Conservation (phyloP, 2,329 filamentous ascomycete genomes). For the Hypoxylon rubiginosum region DNA sequence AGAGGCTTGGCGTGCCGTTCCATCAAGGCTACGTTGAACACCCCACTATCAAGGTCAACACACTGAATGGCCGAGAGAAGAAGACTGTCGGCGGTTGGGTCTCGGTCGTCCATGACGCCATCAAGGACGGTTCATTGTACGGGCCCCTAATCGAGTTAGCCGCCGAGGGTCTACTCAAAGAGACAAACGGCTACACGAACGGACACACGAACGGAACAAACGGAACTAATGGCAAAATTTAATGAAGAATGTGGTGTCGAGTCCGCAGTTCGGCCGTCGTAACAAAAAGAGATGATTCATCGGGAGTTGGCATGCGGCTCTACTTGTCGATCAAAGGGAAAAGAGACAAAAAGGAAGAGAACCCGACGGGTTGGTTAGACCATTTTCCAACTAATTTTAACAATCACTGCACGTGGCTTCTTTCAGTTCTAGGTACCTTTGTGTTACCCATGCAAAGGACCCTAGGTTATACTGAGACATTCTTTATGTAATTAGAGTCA, state of each 20-base stretch:
- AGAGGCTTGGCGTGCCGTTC: slow-evolving; percentile 43
- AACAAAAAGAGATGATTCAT: neutral
- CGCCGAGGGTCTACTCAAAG: slow-evolving; percentile 26
- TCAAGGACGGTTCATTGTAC: slow-evolving; percentile 36
- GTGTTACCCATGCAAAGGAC: neutral
- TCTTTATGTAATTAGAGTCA: slow-evolving; percentile 6
- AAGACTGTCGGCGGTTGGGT: slow-evolving; percentile 43
- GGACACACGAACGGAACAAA: slow-evolving; percentile 23
- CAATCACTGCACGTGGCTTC: neutral
- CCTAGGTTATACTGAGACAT: neutral
- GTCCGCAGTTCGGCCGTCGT: neutral
- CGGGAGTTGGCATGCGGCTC: neutral
- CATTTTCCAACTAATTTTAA: neutral
- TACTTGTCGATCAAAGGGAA: neutral
- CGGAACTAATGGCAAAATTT: slow-evolving; percentile 3
- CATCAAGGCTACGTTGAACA: slow-evolving; percentile 44
- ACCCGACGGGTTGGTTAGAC: neutral
- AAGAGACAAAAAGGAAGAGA: neutral
- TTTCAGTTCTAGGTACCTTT: slow-evolving; percentile 1
- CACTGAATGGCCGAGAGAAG: slow-evolving; percentile 39
- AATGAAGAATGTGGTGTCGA: neutral
- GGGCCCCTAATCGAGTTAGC: slow-evolving; percentile 32
- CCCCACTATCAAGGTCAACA: slow-evolving; percentile 29
- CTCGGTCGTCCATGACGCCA: slow-evolving; percentile 42
- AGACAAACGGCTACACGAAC: slow-evolving; percentile 24